Base-by-base conservation (phyloP, 2,329 filamentous ascomycete species). In the Zymoseptoria tritici region DNA sequence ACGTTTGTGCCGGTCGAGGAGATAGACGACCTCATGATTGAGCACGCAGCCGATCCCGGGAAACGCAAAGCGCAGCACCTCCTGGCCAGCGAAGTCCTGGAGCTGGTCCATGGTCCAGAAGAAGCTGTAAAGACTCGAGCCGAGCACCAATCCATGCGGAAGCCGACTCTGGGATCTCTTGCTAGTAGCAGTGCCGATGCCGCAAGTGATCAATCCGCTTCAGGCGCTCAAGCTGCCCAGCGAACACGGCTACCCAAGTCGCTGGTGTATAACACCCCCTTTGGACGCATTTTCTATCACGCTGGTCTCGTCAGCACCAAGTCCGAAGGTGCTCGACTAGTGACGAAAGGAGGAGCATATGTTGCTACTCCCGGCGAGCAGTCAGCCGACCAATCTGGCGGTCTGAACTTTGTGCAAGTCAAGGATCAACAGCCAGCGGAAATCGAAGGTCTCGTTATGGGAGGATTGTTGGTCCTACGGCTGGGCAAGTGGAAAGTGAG, bases 31-130 rank as follows among this genome's bases (percentile, higher is more conserved):
- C 74, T 89, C 56, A 89, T 97, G 83, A 73, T 78, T 31, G 73
- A 87, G 62, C 92, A 97, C 66, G 75, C 74, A 8, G 64, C 79
- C 26, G 82, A 92, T 58, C 89, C 89, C 0, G 81, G 85, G 0
- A 85, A 87, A 74, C 85, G 94, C 29, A 72, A 85, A 58, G 91
- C 93, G 2, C 93, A 99, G 68, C 92, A 96, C 70, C 77, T 81
- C 0, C 83, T 99, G 2, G 94, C 94, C 0, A 83, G 80, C 55
- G 92, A 99, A 71, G 87, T 97, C 21, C 79, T 95, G 0, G 82
- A 87, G 55, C 80, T 99, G 2, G 83, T 91, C 1, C 91, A 97
- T 70, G 90, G 92, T 13, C 72, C 78, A 0, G 69, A 81, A 7
- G 82, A 82, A 62, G 91, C 92, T 0, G 72, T 82, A 13, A 77